A percentile compares a stretch with the other conserved stretches of the same genome.
These are phyloP conservation scores for Suillus bovinus DNA, from an alignment of 768 basidiomycete genomes.

Conservation along the genomic window DNA sequence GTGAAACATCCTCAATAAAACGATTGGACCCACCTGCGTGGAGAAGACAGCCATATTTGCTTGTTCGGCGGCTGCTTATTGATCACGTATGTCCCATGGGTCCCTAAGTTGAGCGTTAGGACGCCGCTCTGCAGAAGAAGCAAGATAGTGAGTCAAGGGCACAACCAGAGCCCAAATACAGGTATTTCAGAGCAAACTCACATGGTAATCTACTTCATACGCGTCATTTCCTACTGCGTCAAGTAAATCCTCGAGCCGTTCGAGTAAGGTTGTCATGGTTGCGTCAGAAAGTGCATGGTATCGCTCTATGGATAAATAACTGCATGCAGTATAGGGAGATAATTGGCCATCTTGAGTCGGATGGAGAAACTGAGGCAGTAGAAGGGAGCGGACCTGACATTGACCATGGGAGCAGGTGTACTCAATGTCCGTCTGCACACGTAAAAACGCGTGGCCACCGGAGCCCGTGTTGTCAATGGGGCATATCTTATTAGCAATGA, in stretches of 20 bases:
- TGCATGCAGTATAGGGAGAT: slow-evolving; percentile 18
- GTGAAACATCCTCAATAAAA: slow-evolving; percentile 3
- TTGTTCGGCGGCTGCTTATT: slow-evolving; percentile 98
- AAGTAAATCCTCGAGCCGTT: slow-evolving; percentile 71
- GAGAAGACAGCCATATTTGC: slow-evolving; percentile 95
- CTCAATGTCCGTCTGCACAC: slow-evolving; percentile 28
- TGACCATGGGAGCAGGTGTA: slow-evolving; percentile 61
- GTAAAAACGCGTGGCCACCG: slow-evolving; percentile 6
- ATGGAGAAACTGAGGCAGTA: background rate
- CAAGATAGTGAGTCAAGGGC: background rate
- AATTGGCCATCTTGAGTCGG: background rate
- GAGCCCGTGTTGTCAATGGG: background rate
- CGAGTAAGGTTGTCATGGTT: slow-evolving; percentile 77
- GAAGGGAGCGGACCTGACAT: slow-evolving; percentile 45
- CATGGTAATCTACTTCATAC: slow-evolving; percentile 89
- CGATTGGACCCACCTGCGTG: slow-evolving; percentile 59
- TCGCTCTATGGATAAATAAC: slow-evolving; percentile 55
- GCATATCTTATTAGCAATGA: background rate
- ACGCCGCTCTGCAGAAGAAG: slow-evolving; percentile 72
- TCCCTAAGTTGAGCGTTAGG: slow-evolving; percentile 74
- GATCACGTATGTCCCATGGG: slow-evolving; percentile 87
- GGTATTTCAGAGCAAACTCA: slow-evolving; percentile 37
- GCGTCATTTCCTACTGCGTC: slow-evolving; percentile 53
- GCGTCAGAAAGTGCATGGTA: slow-evolving; percentile 76
- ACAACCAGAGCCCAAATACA: background rate